Base-by-base conservation (phyloP, 768 basidiomycete species). In the Leccinellum albellum region DNA sequence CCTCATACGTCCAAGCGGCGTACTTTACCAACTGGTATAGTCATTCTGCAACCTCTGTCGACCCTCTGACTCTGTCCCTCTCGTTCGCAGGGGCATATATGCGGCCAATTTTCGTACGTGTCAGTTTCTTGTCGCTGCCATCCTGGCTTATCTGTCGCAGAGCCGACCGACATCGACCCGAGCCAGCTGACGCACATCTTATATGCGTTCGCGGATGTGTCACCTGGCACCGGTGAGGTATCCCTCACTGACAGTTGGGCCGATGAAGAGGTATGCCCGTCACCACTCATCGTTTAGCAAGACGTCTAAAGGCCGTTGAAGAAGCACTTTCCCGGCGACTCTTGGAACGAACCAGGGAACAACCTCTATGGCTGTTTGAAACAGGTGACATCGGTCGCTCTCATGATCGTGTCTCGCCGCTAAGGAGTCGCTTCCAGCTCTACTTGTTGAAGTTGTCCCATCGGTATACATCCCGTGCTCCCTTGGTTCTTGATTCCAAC, bases 281-380 rank as follows among this genome's bases (percentile, higher is more conserved):
- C 17, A 5, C 9, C 14, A 6, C 24, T 28, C 7, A 17, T 57
- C 10, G 29, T 42, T 17, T 1, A 20, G 20, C 24, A 14, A 21
- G 26, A 37, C 40, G 57, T 61, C 15, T 70, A 48, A 60, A 26
- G 26, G 17, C 0, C 31, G 1, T 15, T 45, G 6, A 61, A 88
- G 86, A 87, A 87, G 82, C 86, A 83, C 61, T 89, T 79, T 73
- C 75, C 86, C 0, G 79, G 79, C 3, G 90, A 92, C 64, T 83
- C 83, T 12, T 91, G 88, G 90, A 75, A 76, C 62, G 89, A 91
- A 20, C 59, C 75, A 1, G 91, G 89, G 20, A 89, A 84, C 69
- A 91, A 92, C 64, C 73, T 92, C 6, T 94, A 91, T 60, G 90
- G 89, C 0, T 86, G 84, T 69, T 72, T 94, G 64, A 92, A 92